Conservation (phyloP, 768 basidiomycete species). For the Pleurotus cornucopiae region DNA sequence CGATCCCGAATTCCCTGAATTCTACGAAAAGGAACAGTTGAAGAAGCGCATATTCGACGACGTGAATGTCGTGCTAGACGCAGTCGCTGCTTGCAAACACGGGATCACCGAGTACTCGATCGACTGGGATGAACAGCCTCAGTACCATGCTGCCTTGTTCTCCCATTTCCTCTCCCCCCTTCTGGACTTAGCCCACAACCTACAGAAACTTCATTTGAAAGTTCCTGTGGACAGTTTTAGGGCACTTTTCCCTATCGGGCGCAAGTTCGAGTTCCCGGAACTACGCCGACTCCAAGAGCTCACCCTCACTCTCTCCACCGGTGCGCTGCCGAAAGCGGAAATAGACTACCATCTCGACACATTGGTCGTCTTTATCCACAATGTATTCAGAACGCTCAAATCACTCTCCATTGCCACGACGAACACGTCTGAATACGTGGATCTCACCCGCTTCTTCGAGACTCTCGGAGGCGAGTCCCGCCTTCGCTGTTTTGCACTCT, state of each 20-base stretch:
- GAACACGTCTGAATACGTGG: slow-evolving; percentile 30
- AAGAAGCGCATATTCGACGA: slow-evolving; percentile 34
- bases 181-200: slow-evolving; percentile 27
- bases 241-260: background rate
- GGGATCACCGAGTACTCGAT: slow-evolving; percentile 31
- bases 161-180: slow-evolving; percentile 31
- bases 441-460: slow-evolving; percentile 33
- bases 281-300: slow-evolving; percentile 33
- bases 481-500: slow-evolving; percentile 32
- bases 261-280: slow-evolving; percentile 24
- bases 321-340: slow-evolving; percentile 18
- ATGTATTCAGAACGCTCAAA: slow-evolving; percentile 31
- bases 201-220: slow-evolving; percentile 32
- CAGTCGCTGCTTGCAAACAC: slow-evolving; percentile 26
- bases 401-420: slow-evolving; percentile 33
- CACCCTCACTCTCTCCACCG: slow-evolving; percentile 31
- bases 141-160: slow-evolving; percentile 33
- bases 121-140: slow-evolving; percentile 31
- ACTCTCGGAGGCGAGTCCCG: slow-evolving; percentile 34
- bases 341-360: slow-evolving; percentile 33
- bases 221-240: slow-evolving; percentile 32
- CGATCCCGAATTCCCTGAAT: slow-evolving; percentile 26
- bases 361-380: slow-evolving; percentile 42
- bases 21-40: slow-evolving; percentile 26
- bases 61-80: slow-evolving; percentile 25